Base-by-base conservation (phyloP, 164 flowering plant species). In the Chloranthus sessilifolius region DNA sequence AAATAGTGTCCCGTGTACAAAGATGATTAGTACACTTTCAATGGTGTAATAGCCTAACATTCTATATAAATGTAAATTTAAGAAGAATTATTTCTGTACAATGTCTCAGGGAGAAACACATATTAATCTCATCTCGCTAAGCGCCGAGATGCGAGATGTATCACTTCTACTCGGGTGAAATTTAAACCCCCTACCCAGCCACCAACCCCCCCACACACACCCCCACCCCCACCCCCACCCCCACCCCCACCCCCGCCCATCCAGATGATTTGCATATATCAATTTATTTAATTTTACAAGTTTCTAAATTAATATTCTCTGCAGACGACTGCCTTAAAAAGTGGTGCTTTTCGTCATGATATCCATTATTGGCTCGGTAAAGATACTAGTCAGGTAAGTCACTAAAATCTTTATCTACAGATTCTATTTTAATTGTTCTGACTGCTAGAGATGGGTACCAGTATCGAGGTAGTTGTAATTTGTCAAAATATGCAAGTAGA, bases 341-440 rank as follows among this genome's bases (percentile, higher is more conserved):
- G 72, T 75, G 99, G 99, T 45, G 79, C 91, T 55, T 63, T 94
- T 47, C 92, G 87, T 26, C 80, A 89, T 67, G 99, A 94, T 61
- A 79, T 94, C 47, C 97, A 94, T 64, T 94, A 94, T 64, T 94
- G 99, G 99, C 77, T 87, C n/a, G 99, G 99, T 26, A 89, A 81
- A 71, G 94, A 89, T 64, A 83, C 97, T 10, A 69, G 72, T 60
- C 96, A 89, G 88, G 99, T 80, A 48, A 63, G 69, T 40, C 15
- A 16, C 27, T 47, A 16, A 7, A 17, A 21, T 48, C 23, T 37
- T 55, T 30, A 25, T 12, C 9, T 37, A 9, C 3, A 41, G 6
- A 33, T 59, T 27, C 14, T 27, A 22, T 19, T 19, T 30, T 52
- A 7, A 16, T 11, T 41, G 9, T 35, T 24, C 10, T 14, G 3